These are phyloP conservation scores for Ascochyta fabae DNA, from an alignment of 2,329 filamentous ascomycete species.

Conservation along the genomic window DNA sequence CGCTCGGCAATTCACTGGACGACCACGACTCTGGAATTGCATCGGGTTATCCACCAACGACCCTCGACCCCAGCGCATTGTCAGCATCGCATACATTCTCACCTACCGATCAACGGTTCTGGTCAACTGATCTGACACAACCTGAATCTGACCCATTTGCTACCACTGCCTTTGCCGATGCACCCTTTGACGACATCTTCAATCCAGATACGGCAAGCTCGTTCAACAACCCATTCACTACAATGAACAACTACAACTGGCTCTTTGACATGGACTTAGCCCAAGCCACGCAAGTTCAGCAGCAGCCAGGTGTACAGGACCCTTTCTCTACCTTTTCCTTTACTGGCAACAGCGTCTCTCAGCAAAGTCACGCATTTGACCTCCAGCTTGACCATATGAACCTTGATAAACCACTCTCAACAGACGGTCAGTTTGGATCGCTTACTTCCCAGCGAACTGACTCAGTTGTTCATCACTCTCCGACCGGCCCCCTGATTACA, in stretches of 20 bases:
- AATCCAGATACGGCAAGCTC: conserved; percentile 67
- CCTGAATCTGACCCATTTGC: conserved; percentile 35
- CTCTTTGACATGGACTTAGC: conserved; percentile 60
- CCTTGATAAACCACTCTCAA: conserved; percentile 30
- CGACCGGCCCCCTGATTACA: conserved; percentile 24
- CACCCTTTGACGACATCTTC: conserved; percentile 62
- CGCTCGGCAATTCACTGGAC: conserved; percentile 34
- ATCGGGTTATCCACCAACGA: conserved; percentile 25
- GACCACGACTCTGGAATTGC: conserved; percentile 39
- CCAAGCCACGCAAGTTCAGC: conserved; percentile 23
- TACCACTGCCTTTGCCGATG: conserved; percentile 36
- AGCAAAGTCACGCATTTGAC: conserved; percentile 31
- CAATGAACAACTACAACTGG: conserved; percentile 68
- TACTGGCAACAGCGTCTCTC: conserved; percentile 19
- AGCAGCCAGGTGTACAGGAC: conserved; percentile 17
- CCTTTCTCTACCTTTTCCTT: conserved; percentile 32
- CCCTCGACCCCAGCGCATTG: conserved; percentile 26
- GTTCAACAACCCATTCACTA: conserved; percentile 71
- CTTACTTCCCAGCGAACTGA: conserved; percentile 30
- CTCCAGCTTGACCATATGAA: conserved; percentile 35
- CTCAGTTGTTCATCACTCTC: conserved; percentile 29
- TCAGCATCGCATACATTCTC: conserved; percentile 31
- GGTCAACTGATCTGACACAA: conserved; percentile 40
- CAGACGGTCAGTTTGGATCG: conserved; percentile 30
- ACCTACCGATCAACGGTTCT: conserved; percentile 40